Evolutionary conservation across 495 filamentous ascomycete genomes (phyloP).

Genomic region (Chaetomidium leptoderma): DNA sequence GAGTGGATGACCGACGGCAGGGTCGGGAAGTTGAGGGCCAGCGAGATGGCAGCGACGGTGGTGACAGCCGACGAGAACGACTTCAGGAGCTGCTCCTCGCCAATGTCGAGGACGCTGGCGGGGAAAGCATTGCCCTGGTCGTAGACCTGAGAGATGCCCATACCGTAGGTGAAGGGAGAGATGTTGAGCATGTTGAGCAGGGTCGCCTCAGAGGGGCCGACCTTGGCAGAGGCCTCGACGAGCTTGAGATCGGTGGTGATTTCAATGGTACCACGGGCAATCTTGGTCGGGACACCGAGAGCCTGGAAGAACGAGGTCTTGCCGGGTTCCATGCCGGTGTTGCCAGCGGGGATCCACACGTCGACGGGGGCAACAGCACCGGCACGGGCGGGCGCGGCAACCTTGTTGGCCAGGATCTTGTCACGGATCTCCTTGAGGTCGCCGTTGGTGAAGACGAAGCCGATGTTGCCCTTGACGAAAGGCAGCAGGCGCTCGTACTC

Average conservation of each 20-base stretch:
- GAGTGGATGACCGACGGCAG: slow-evolving; percentile 96
- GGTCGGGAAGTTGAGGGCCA: slow-evolving; percentile 91
- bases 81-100: slow-evolving; percentile 85
- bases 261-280: slow-evolving; percentile 99
- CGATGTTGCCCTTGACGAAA: slow-evolving; percentile 93
- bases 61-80: slow-evolving; percentile 74
- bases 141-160: slow-evolving; percentile 94
- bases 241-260: slow-evolving; percentile 98
- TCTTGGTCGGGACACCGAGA: slow-evolving; percentile 99
- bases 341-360: slow-evolving; percentile 89
- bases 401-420: slow-evolving; percentile 93
- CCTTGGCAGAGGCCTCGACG: slow-evolving; percentile 85
- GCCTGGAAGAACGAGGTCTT: slow-evolving; percentile 99
- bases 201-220: slow-evolving; percentile 97
- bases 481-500: slow-evolving; percentile 97
- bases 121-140: slow-evolving; percentile 89
- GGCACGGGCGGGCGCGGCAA: slow-evolving; percentile 93
- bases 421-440: slow-evolving; percentile 88
- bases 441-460: slow-evolving; percentile 98
- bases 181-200: slow-evolving; percentile 99
- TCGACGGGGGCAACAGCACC: slow-evolving; percentile 90
- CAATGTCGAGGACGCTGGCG: slow-evolving; percentile 80
- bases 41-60: slow-evolving; percentile 84
- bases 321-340: slow-evolving; percentile 99
- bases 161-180: slow-evolving; percentile 99